Evolutionary conservation across 106 monocot species (phyloP).

Genomic region (Allium sativum): DNA sequence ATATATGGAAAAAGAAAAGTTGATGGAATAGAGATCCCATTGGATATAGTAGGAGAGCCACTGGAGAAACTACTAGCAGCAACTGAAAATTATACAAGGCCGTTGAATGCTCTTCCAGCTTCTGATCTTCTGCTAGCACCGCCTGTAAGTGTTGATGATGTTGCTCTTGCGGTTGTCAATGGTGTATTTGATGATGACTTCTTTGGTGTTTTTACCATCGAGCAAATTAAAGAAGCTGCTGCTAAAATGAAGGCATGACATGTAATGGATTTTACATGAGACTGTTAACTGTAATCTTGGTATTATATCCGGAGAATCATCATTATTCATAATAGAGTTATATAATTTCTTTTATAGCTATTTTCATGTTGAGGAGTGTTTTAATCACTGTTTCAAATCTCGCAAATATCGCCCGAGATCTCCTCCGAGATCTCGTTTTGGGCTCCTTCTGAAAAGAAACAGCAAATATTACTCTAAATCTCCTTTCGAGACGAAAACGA

Average conservation of each 20-base stretch:
- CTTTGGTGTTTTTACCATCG: constrained; percentile 82
- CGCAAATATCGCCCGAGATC: no score
- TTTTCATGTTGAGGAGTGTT: no score
- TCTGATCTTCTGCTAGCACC: constrained; percentile 74
- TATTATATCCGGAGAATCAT: no score
- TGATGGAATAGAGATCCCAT: constrained; percentile 64
- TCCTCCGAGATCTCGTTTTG: no score
- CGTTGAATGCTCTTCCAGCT: constrained; percentile 52
- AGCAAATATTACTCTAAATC: no score
- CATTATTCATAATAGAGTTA: no score
- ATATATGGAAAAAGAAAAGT: constrained; percentile 81
- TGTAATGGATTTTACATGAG: background rate
- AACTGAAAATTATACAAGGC: constrained; percentile 45
- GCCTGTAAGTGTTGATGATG: constrained; percentile 76
- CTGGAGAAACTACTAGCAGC: constrained; percentile 51
- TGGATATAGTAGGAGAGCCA: constrained; percentile 65
- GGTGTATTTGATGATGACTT: constrained; percentile 55
- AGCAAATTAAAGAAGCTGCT: constrained; percentile 89
- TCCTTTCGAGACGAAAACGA: no score
- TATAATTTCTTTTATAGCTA: no score
- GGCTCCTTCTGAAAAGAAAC: no score
- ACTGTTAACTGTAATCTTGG: no score
- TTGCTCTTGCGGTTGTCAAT: constrained; percentile 56
- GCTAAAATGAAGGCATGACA: constrained; percentile 40
- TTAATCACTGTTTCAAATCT: no score